Conservation (phyloP, 139 green algal genomes). For the Gonium pectorale region DNA sequence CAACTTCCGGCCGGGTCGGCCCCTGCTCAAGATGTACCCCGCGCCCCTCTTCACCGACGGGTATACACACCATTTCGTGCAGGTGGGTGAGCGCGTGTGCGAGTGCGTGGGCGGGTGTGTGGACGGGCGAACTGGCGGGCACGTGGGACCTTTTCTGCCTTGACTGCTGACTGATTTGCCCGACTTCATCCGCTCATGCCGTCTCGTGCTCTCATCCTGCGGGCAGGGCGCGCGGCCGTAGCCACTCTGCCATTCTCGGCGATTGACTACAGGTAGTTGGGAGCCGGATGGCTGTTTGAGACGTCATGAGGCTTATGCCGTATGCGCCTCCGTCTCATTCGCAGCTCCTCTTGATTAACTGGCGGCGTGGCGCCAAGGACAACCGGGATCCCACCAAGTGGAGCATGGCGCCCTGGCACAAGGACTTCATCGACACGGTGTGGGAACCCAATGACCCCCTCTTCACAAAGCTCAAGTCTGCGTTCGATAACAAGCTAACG, state of each 20-base stretch:
- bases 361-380: conserved; percentile 1
- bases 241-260: no score
- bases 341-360: conserved; percentile 27
- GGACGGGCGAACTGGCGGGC: no score
- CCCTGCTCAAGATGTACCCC: conserved; percentile 4
- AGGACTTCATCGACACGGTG: conserved; percentile 40
- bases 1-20: conserved; percentile 31
- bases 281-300: no score
- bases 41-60: background rate
- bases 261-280: no score
- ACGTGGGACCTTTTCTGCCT: background rate
- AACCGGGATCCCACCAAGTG: background rate
- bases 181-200: no score
- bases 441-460: conserved; percentile 44
- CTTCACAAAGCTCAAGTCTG: conserved; percentile 20
- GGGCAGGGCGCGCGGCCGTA: no score
- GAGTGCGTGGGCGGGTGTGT: no score
- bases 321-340: no score
- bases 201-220: no score
- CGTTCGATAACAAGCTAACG: conserved; percentile 38
- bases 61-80: conserved; percentile 41
- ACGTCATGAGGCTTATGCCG: no score
- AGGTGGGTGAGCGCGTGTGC: background rate
- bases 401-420: conserved; percentile 1
- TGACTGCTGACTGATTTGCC: background rate